Percentiles rank a stretch among this genome's conserved stretches.
These are phyloP conservation scores for Euphorbia peplus DNA, from an alignment of 345 rosid genomes.

Conservation along the genomic window DNA sequence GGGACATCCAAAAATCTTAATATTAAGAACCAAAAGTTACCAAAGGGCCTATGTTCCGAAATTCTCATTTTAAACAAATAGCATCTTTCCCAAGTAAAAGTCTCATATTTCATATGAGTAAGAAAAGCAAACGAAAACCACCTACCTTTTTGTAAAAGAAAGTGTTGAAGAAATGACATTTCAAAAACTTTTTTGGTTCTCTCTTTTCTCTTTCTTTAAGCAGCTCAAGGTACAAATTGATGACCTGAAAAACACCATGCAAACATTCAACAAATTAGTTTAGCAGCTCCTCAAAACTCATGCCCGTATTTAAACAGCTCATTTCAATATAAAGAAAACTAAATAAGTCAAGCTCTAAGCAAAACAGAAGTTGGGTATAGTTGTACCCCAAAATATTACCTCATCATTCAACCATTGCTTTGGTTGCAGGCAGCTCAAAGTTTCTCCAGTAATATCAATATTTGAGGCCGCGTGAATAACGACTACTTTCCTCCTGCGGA, in stretches of 20 bases:
- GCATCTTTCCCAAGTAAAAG: background rate
- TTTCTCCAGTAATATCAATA: constrained; percentile 69
- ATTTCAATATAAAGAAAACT: background rate
- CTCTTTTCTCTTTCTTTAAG: constrained; percentile 93
- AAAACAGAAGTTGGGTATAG: constrained; percentile 1
- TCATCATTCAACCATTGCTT: constrained; percentile 92
- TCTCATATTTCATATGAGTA: background rate
- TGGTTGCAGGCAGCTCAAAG: constrained; percentile 70
- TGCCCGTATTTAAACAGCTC: background rate
- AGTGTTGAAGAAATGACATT: constrained; percentile 91
- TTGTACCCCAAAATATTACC: constrained; percentile 39
- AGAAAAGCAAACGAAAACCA: constrained; percentile 9
- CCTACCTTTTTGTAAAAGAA: constrained; percentile 93
- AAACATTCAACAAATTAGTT: constrained; percentile 20
- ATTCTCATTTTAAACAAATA: background rate
- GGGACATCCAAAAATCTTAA: constrained; percentile 3
- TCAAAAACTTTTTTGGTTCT: constrained; percentile 76
- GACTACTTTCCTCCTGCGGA: constrained; percentile 55
- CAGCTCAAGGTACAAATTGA: constrained; percentile 79
- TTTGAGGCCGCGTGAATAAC: constrained; percentile 56
- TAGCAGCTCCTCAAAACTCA: background rate
- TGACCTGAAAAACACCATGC: constrained; percentile 52
- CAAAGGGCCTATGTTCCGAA: background rate
- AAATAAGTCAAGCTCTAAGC: constrained; percentile 8
- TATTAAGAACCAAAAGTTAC: background rate